Evolutionary conservation across 31 red algal genomes (phyloP).

Genomic region (Endocladia muricata): DNA sequence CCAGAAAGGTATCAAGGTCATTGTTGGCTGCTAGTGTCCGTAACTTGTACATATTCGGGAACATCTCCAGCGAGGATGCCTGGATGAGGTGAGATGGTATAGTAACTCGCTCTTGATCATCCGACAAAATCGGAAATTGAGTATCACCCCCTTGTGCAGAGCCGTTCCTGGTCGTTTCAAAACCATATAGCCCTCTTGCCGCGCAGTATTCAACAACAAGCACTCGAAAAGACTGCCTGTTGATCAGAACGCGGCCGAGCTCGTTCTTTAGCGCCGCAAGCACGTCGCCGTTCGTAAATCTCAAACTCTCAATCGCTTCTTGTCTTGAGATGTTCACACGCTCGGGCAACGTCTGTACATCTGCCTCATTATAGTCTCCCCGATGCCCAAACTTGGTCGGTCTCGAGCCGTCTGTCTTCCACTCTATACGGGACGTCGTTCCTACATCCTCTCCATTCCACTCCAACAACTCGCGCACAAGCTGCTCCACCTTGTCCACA

Average conservation of each 20-base stretch:
- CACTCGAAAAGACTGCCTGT: conserved; percentile 10
- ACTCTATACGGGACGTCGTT: background rate
- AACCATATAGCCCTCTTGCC: conserved; percentile 32
- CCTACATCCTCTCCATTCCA: background rate
- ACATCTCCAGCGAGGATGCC: background rate
- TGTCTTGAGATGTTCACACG: conserved; percentile 59
- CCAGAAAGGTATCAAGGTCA: background rate
- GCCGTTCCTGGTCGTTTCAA: conserved; percentile 8
- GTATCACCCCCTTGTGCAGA: background rate
- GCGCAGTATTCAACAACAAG: conserved; percentile 66
- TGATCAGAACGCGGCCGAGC: conserved; percentile 48
- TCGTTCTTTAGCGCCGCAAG: conserved; percentile 44
- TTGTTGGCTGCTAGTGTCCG: background rate
- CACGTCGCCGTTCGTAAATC: conserved; percentile 54
- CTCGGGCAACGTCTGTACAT: conserved; percentile 58
- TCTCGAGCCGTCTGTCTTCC: conserved; percentile 44
- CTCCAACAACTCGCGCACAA: conserved; percentile 1
- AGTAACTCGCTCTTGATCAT: background rate
- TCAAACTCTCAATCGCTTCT: conserved; percentile 49
- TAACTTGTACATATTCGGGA: conserved; percentile 9
- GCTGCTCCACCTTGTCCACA: background rate
- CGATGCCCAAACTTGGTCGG: conserved; percentile 12
- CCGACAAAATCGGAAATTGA: background rate
- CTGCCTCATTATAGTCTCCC: conserved; percentile 22
- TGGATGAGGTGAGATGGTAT: background rate